Evolutionary conservation across 257 asterid species (phyloP).

Genomic region (Plantago major): DNA sequence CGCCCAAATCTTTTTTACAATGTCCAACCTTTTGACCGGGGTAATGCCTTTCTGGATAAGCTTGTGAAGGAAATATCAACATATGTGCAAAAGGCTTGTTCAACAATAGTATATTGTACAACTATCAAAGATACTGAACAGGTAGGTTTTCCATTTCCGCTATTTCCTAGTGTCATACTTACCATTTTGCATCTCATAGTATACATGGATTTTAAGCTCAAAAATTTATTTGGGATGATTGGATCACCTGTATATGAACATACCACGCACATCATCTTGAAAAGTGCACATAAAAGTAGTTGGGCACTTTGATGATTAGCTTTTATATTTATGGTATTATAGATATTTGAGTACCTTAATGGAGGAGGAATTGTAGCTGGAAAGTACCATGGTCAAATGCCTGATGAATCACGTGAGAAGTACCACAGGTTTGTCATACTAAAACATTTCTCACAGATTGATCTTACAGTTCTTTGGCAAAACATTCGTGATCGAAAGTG

Average conservation of each 20-base stretch:
- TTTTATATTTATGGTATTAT: slow-evolving; percentile 12
- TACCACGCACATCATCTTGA: background rate
- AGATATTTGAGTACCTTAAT: slow-evolving; percentile 57
- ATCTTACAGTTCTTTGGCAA: slow-evolving; percentile 8
- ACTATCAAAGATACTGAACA: slow-evolving; percentile 84
- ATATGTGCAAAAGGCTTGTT: slow-evolving; percentile 45
- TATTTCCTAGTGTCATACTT: slow-evolving; percentile 12
- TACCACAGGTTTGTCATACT: slow-evolving; percentile 61
- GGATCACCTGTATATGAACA: background rate
- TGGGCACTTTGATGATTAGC: background rate
- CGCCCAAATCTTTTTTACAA: slow-evolving; percentile 86
- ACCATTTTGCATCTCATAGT: background rate
- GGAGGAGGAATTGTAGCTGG: slow-evolving; percentile 68
- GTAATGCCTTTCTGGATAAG: slow-evolving; percentile 51
- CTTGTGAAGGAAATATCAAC: slow-evolving; percentile 57
- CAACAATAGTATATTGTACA: slow-evolving; percentile 80
- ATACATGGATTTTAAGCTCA: slow-evolving; percentile 7
- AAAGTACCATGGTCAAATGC: slow-evolving; percentile 85
- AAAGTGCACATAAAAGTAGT: background rate
- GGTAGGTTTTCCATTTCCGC: slow-evolving; percentile 31
- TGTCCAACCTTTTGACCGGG: slow-evolving; percentile 54
- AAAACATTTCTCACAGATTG: slow-evolving; percentile 3
- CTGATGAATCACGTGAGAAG: slow-evolving; percentile 73
- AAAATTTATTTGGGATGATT: background rate
- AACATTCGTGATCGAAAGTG: slow-evolving; percentile 5